phyloP scores from a whole-genome alignment of 2,329 filamentous ascomycete genomes.

The Westerdykella aurantiaca region DNA sequence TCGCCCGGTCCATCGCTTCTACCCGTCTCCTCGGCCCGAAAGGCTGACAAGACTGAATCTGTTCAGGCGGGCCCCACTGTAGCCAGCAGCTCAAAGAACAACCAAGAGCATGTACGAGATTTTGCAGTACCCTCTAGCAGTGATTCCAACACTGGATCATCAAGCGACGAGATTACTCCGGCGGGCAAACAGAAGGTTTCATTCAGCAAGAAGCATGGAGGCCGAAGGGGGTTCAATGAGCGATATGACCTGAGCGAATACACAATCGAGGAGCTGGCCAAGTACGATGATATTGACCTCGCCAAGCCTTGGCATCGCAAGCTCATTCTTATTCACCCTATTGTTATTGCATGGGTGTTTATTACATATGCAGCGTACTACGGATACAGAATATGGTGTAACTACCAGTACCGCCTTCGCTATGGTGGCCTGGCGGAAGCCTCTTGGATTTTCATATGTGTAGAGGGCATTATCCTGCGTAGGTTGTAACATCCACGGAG shows the following conservation, averaged over 20 bases:
- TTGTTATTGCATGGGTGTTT: not conserved
- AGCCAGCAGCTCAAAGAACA: no score
- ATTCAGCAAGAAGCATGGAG: no score
- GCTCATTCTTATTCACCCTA: not conserved
- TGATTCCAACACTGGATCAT: no score
- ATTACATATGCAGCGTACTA: not conserved
- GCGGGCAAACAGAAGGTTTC: no score
- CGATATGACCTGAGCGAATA: not conserved
- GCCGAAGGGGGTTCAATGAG: not conserved
- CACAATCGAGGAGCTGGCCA: not conserved
- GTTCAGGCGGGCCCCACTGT: no score
- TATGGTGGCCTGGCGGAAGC: not conserved
- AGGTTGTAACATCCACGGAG: not conserved
- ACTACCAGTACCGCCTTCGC: not conserved
- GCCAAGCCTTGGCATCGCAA: conserved; percentile 1
- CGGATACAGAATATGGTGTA: not conserved
- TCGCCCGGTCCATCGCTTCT: no score
- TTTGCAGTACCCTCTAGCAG: no score
- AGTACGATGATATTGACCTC: not conserved
- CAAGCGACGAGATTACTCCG: no score
- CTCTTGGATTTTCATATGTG: not conserved
- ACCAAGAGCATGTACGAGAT: no score
- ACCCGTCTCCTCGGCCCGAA: no score
- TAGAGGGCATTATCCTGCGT: not conserved
- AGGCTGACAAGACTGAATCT: no score